phyloP scores from a whole-genome alignment of 1,284 basidiomycete genomes.

The Salmacisia buchloeana region DNA sequence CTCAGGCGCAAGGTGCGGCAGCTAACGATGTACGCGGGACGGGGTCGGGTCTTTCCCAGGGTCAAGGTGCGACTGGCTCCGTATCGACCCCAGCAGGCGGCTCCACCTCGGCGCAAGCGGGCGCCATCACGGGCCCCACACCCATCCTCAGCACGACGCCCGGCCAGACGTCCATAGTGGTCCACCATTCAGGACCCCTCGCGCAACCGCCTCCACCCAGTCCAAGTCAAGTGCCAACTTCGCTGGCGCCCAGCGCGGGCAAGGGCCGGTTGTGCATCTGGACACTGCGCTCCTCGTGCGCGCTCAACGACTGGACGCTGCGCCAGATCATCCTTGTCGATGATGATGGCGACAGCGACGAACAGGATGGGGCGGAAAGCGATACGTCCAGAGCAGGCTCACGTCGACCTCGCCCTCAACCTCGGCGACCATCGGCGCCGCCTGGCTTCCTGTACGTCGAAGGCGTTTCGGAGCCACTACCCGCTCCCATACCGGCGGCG shows the following conservation, averaged over 20 bases:
- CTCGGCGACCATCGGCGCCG: background rate
- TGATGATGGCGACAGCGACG: background rate
- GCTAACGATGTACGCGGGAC: no score
- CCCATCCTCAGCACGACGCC: background rate
- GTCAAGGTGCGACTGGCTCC: background rate
- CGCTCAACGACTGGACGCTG: conserved; percentile 1
- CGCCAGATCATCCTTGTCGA: background rate
- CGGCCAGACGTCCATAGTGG: background rate
- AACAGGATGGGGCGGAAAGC: background rate
- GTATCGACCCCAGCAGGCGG: background rate
- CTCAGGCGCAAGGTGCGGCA: no score
- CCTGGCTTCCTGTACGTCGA: background rate
- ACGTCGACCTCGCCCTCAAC: background rate
- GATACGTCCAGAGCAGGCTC: background rate
- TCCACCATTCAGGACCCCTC: no score
- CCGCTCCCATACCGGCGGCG: background rate
- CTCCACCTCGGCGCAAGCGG: background rate
- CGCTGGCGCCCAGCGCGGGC: conserved; percentile 1
- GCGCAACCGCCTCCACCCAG: background rate
- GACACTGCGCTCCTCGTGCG: background rate
- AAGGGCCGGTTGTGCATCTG: conserved; percentile 7
- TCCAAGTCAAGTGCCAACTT: background rate
- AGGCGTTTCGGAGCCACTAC: background rate
- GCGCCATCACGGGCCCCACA: background rate
- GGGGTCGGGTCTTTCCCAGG: background rate